phyloP scores from a whole-genome alignment of 306 rosid genomes.

The Castanopsis chinensis region DNA sequence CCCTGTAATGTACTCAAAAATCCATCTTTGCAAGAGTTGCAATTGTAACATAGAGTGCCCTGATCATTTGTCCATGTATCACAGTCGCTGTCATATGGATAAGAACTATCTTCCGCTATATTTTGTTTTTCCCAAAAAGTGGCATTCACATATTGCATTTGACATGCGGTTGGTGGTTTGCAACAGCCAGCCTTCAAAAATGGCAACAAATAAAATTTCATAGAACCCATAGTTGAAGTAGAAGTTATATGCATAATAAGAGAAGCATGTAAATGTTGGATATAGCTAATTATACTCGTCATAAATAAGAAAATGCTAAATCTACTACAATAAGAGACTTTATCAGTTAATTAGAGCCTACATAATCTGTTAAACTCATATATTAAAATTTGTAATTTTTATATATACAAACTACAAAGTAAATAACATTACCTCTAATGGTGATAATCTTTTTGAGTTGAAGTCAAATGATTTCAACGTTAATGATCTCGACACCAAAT shows the following conservation, averaged over 20 bases:
- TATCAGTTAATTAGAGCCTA: no score
- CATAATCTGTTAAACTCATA: no score
- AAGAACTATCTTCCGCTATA: not conserved
- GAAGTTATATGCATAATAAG: not conserved
- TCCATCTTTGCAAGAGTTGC: conserved; percentile 30
- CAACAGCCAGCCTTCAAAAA: conserved; percentile 28
- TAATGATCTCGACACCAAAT: conserved; percentile 10
- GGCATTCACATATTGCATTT: conserved; percentile 32
- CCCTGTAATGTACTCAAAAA: conserved; percentile 4
- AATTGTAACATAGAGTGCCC: conserved; percentile 21
- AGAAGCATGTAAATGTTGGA: not conserved
- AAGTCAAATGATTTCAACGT: conserved; percentile 23
- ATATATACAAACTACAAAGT: not conserved
- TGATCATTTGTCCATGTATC: conserved; percentile 22
- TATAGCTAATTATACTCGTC: not conserved
- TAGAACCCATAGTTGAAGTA: not conserved
- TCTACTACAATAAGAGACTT: no score
- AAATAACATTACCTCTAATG: conserved; percentile 21
- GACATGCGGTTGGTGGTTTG: conserved; percentile 25
- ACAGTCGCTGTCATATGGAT: conserved; percentile 20
- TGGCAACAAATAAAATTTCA: not conserved
- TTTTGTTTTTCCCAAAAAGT: conserved; percentile 26
- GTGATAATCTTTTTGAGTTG: conserved; percentile 5
- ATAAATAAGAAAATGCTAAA: no score
- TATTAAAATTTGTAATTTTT: no score